Evolutionary conservation across 2,329 filamentous ascomycete genomes (phyloP), one percentile per base, ranked within the genome.

Genomic region (Cercospora beticola): DNA sequence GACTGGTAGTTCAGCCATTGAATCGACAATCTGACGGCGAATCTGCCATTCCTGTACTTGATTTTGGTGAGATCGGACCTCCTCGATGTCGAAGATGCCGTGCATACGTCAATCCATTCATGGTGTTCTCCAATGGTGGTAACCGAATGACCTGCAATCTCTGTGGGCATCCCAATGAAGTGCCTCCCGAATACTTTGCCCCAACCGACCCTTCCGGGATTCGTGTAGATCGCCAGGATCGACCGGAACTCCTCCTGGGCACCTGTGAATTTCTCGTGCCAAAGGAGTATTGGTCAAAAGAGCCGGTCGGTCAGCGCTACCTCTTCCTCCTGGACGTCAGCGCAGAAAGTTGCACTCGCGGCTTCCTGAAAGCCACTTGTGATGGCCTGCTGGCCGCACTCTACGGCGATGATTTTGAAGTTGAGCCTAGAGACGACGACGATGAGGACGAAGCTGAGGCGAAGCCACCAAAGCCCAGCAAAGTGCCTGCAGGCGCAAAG

Each of bases 71-170:
- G 52, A 83, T 83, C 46, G 95, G 95, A 0, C 95, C 95, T 49
- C 95, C 95, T 23, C 88, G 95, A 79, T 99, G 95, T 81, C 89
- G 92, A 75, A 87, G 95, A 82, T 99, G 95, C 83, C 88, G 95
- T 78, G 91, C 94, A 14, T 99, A 99, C 81, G 96, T 99, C 82
- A 99, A 99, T 78, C 95, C 95, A 1, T 99, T 99, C 79, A 98
- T 99, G 95, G 92, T 94, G 78, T 99, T 99, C 85, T 88, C 91
- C 68, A 90, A 91, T 16, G 94, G 94, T 43, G 95, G 95, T 67
- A 97, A 94, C 82, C 97, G 97, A 79, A 96, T 97, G 79, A 93
- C 97, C 63, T 99, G 95, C 83, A 99, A 99, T 78, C 92, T 99
- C 82, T 99, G 95, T 83, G 95, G 92, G 23, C 97, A 98, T 79